These are phyloP conservation scores for Paecilomyces fulvus DNA, from an alignment of 2,329 filamentous ascomycete genomes.

Conservation along the genomic window DNA sequence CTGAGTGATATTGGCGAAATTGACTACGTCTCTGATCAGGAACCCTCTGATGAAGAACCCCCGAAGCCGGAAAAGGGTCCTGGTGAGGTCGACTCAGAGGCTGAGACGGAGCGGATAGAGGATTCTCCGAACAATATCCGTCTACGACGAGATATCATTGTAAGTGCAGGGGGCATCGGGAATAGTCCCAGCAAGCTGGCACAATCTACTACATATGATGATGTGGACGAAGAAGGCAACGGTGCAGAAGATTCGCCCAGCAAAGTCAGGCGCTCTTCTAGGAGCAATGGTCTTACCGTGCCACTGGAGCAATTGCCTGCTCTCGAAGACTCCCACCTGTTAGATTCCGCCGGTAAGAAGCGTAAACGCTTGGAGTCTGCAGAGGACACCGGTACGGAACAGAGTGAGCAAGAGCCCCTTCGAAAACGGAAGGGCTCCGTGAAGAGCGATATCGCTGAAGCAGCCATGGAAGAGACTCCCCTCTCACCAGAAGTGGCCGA, in stretches of 20 bases:
- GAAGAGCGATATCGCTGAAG: conserved; percentile 29
- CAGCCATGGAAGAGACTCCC: conserved; percentile 22
- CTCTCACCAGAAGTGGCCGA: conserved; percentile 29
- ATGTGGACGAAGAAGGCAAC: conserved; percentile 43
- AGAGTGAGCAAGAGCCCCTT: conserved; percentile 31
- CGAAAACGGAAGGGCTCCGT: conserved; percentile 35
- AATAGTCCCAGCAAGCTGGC: conserved; percentile 71
- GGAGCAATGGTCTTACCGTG: conserved; percentile 21
- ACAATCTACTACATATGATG: conserved; percentile 43
- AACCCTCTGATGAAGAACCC: conserved; percentile 45
- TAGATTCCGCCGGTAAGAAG: conserved; percentile 30
- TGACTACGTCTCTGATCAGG: conserved; percentile 68
- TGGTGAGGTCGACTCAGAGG: conserved; percentile 67
- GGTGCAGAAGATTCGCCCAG: conserved; percentile 32
- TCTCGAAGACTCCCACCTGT: conserved; percentile 19
- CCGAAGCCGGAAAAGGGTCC: conserved; percentile 46
- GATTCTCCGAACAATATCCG: conserved; percentile 68
- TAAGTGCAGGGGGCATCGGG: conserved; percentile 51
- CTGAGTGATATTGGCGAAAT: conserved; percentile 91
- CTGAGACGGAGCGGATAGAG: conserved; percentile 88
- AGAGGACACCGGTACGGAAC: conserved; percentile 27
- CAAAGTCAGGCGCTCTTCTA: conserved; percentile 26
- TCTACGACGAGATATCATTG: conserved; percentile 50
- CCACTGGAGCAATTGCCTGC: conserved; percentile 13
- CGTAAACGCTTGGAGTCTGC: conserved; percentile 30